Conservation (phyloP, 257 asterid species). For the Nyctanthes arbortristis region DNA sequence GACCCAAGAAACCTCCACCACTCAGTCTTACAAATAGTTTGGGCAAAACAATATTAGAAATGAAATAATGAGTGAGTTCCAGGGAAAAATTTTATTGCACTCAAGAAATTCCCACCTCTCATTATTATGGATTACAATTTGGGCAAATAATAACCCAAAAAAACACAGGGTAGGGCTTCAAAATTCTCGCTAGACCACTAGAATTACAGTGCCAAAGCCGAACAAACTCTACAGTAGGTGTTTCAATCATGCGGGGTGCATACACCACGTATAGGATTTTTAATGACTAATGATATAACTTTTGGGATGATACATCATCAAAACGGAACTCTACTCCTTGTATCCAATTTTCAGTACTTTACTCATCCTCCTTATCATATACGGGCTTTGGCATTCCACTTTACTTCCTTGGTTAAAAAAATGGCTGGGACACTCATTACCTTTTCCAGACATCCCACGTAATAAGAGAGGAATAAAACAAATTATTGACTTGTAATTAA, state of each 20-base stretch:
- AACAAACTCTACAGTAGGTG: background rate
- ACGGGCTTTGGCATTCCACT: background rate
- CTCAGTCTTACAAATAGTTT: too few species aligned
- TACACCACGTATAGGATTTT: background rate
- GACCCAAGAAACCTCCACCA: too few species aligned
- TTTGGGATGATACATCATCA: background rate
- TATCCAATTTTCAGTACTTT: conserved; percentile 6
- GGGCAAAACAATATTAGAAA: too few species aligned
- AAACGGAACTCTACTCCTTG: background rate
- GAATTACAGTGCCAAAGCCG: background rate
- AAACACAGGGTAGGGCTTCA: too few species aligned
- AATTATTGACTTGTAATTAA: background rate
- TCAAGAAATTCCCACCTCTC: too few species aligned
- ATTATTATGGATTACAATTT: too few species aligned
- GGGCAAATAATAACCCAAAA: too few species aligned
- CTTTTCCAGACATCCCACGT: too few species aligned
- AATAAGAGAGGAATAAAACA: background rate
- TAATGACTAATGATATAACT: background rate
- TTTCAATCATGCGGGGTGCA: conserved; percentile 1
- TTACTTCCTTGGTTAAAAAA: background rate
- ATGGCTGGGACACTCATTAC: too few species aligned
- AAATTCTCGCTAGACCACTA: background rate
- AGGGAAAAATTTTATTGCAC: too few species aligned
- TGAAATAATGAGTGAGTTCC: too few species aligned
- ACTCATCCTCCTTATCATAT: background rate